Conservation (phyloP, 208 protist species). For the Acanthamoeba castellanii region DNA sequence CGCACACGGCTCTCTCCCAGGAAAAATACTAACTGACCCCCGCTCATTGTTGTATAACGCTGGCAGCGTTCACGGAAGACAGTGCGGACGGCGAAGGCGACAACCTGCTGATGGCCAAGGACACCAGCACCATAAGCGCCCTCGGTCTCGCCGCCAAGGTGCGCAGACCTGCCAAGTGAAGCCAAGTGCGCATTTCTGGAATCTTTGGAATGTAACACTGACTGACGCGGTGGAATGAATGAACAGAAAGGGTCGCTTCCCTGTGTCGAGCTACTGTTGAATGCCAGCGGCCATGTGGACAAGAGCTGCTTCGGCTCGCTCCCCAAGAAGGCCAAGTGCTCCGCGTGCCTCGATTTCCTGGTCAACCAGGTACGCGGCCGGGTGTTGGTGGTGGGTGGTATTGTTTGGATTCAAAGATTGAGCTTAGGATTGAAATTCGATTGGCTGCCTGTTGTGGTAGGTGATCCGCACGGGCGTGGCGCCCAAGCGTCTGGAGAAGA, state of each 20-base stretch:
- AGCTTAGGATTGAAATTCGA: no score
- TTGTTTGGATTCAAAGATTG: no score
- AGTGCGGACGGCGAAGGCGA: neutral
- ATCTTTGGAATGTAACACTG: no score
- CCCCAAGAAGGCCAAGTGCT: neutral
- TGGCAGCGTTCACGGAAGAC: neutral
- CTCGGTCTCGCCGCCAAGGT: conserved; percentile 16
- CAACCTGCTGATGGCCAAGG: conserved; percentile 2
- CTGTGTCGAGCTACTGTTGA: neutral
- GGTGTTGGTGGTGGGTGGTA: no score
- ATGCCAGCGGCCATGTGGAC: neutral
- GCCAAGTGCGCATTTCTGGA: no score
- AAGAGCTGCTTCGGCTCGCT: conserved; percentile 29
- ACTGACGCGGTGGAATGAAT: neutral
- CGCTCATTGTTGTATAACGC: no score
- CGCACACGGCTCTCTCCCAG: neutral
- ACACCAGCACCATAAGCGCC: neutral
- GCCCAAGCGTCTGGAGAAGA: conserved; percentile 41
- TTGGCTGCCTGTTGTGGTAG: neutral
- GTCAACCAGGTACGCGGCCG: neutral
- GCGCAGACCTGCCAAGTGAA: no score
- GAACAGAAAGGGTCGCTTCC: conserved; percentile 12
- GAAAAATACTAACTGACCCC: no score
- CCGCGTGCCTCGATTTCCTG: neutral
- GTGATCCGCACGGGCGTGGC: conserved; percentile 30